These are phyloP conservation scores for Leishmania major DNA, from an alignment of 208 protist genomes.

Conservation along the genomic window DNA sequence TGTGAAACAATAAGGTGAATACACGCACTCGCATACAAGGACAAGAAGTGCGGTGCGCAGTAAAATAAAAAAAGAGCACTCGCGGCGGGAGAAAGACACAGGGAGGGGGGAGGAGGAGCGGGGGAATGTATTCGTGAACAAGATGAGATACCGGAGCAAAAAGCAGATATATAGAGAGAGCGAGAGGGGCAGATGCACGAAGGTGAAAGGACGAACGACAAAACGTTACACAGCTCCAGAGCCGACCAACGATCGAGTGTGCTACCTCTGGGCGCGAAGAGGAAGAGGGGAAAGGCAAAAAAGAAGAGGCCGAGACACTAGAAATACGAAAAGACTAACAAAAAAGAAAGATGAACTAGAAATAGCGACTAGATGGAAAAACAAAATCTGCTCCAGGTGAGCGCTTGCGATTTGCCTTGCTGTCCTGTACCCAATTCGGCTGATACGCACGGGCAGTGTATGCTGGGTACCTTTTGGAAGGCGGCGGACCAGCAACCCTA, in stretches of 20 bases:
- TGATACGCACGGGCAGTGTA: not conserved
- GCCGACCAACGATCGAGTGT: not conserved
- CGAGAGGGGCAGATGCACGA: not conserved
- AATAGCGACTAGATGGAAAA: not conserved
- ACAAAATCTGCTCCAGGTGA: not conserved
- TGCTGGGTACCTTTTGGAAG: not conserved
- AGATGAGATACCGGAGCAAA: not conserved
- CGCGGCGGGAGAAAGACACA: too few species aligned
- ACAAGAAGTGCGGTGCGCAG: not conserved
- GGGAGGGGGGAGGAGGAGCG: not conserved
- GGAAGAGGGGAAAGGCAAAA: not conserved
- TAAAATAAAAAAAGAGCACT: not conserved
- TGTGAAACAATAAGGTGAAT: not conserved
- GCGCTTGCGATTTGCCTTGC: not conserved
- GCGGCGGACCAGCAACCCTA: not conserved
- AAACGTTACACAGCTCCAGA: not conserved
- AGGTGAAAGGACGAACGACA: not conserved
- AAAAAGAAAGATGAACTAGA: not conserved
- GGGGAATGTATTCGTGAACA: not conserved
- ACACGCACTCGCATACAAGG: not conserved
- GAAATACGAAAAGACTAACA: not conserved
- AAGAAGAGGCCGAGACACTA: not conserved
- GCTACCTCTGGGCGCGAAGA: not conserved
- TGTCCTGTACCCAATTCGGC: not conserved
- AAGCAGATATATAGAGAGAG: not conserved